Evolutionary conservation across 78 protist species (phyloP), one percentile per base, ranked within the genome.

Genomic region (Dictyostelium firmibasis): DNA sequence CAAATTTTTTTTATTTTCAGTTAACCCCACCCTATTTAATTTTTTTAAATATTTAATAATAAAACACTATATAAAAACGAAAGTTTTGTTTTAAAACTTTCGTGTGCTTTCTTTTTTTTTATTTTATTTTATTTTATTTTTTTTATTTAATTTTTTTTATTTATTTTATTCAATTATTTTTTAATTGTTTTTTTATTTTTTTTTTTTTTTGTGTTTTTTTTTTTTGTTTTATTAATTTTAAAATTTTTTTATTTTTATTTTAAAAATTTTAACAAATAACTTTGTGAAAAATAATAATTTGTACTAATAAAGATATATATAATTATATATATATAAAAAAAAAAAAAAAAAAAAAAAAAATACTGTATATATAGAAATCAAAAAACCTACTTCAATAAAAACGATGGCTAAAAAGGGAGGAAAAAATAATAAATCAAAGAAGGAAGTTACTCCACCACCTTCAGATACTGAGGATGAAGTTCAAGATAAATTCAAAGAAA

Each of bases 331-430:
- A 0, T 60, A 27, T 67, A 67, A 67, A 3, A 67, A 64, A 11
- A 27, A 13, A 64, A 64, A n/a, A n/a, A n/a, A n/a, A n/a, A n/a
- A n/a, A n/a, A n/a, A n/a, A n/a, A n/a, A n/a, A n/a, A n/a, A n/a
- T n/a, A n/a, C n/a, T n/a, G n/a, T n/a, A n/a, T n/a, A n/a, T n/a
- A n/a, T 16, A 72, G 23, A 72, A 72, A 29, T 72, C 35, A 70
- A 31, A 69, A 29, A 72, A 70, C 36, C 25, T 10, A 67, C 75
- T 20, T n/a, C n/a, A 35, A 62, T 67, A 57, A 79, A 57, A 57
- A 50, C 10, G 67, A 88, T 88, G 93, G 93, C 85, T 29, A 88
- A 79, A 67, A 88, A 78, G 50, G 62, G 43, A 31, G 36, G 43
- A 36, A 57, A 64, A 43, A 36, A 31, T 29, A 79, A 78, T 27